Percentiles rank a stretch among this genome's conserved stretches.
These are phyloP conservation scores for Cyclaneusma minus DNA, from an alignment of 2,329 filamentous ascomycete species.

Conservation along the genomic window DNA sequence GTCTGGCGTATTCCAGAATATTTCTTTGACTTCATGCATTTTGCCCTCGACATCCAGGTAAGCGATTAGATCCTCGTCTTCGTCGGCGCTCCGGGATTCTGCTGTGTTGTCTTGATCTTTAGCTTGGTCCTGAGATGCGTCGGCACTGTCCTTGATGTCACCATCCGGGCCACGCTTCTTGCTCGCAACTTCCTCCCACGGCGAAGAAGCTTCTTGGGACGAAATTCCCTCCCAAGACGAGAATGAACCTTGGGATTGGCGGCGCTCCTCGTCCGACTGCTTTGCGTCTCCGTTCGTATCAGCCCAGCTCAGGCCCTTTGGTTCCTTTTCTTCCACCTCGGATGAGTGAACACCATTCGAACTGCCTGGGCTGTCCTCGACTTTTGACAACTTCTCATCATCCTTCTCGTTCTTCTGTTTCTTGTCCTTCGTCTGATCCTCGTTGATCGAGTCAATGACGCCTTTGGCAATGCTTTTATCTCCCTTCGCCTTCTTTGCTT, in stretches of 20 bases:
- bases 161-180: too few relatives aligned
- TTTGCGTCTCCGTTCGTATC: too few relatives aligned
- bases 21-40: conserved; percentile 72
- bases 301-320: too few relatives aligned
- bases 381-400: conserved; percentile 4
- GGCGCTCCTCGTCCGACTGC: too few relatives aligned
- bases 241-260: conserved; percentile 1
- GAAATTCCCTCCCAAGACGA: conserved; percentile 3
- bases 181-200: too few relatives aligned
- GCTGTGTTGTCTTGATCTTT: conserved; percentile 1
- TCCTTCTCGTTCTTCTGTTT: conserved; percentile 5
- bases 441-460: too few relatives aligned
- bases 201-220: too few relatives aligned
- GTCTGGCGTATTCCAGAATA: conserved; percentile 55
- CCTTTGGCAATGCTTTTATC: too few relatives aligned
- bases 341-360: conserved; percentile 12
- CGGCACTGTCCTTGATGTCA: too few relatives aligned
- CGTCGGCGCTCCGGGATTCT: conserved; percentile 2
- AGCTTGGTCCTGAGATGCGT: neutral
- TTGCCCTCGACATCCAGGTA: conserved; percentile 78
- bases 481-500: too few relatives aligned
- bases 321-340: conserved; percentile 4
- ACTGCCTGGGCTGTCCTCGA: too few relatives aligned
- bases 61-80: conserved; percentile 14
- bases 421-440: conserved; percentile 1